A percentile compares a stretch with the other conserved stretches of the same genome.
Conservation (phyloP, 2,329 filamentous ascomycete genomes). For the Exophiala bonariae region DNA sequence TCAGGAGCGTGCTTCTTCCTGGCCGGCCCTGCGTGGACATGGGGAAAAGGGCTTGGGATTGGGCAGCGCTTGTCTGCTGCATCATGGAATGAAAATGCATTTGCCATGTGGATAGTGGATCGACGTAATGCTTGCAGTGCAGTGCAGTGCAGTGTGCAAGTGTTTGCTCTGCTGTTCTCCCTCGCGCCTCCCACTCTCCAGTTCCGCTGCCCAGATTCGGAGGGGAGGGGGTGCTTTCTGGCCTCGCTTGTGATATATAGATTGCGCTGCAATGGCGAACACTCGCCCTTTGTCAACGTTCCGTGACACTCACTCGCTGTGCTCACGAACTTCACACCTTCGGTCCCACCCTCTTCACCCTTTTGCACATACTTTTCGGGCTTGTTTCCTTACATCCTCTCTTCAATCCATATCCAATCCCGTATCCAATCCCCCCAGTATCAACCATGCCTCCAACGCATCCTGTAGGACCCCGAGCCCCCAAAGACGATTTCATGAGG, state of each 20-base stretch:
- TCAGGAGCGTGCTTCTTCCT: too few species aligned
- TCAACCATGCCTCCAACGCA: constrained; percentile 22
- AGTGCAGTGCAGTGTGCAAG: too few species aligned
- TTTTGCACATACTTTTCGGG: constrained; percentile 27
- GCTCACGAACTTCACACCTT: constrained; percentile 18
- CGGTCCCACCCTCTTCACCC: constrained; percentile 3
- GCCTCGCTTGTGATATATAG: constrained; percentile 23
- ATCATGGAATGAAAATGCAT: too few species aligned
- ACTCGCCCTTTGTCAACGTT: constrained; percentile 14
- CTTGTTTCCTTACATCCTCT: constrained; percentile 18
- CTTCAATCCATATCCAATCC: too few species aligned
- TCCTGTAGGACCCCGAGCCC: constrained; percentile 40
- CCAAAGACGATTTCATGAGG: constrained; percentile 49
- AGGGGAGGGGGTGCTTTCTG: not conserved
- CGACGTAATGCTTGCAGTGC: constrained; percentile 4
- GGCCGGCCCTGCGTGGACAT: too few species aligned
- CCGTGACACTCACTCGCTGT: constrained; percentile 26
- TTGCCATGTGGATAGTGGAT: constrained; percentile 19
- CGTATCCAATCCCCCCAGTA: constrained; percentile 18
- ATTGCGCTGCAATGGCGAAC: constrained; percentile 16
- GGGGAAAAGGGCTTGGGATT: too few species aligned
- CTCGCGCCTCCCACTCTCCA: constrained; percentile 3
- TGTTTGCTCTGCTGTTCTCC: constrained; percentile 18
- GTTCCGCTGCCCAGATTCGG: not conserved
- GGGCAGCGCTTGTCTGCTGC: constrained; percentile 11